Conservation (phyloP, 805 yeast genomes). For the Candida nanaspora region DNA sequence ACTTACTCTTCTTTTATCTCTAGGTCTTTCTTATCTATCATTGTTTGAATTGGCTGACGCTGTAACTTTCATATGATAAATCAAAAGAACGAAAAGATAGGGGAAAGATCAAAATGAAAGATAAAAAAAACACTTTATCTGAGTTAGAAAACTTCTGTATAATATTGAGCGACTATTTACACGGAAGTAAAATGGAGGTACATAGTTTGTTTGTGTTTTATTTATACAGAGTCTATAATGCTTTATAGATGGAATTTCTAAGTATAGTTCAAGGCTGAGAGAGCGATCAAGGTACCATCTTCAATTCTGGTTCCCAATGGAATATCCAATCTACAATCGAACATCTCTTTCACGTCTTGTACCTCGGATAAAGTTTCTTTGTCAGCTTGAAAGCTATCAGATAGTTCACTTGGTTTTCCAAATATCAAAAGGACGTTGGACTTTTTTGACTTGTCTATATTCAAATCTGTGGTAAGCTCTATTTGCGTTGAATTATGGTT, state of each 20-base stretch:
- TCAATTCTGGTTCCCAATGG: slow-evolving; percentile 58
- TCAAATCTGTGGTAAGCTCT: slow-evolving; percentile 1
- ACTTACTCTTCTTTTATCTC: slow-evolving; percentile 5
- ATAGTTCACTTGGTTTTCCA: slow-evolving; percentile 56
- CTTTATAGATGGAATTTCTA: too few species aligned
- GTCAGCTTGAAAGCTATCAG: slow-evolving; percentile 45
- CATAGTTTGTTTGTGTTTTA: too few species aligned
- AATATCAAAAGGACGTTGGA: slow-evolving; percentile 44
- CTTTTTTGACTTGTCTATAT: slow-evolving; percentile 6
- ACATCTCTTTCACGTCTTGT: slow-evolving; percentile 50
- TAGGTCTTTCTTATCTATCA: background rate
- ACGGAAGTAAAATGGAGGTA: too few species aligned
- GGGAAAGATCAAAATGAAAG: background rate
- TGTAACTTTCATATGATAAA: too few species aligned
- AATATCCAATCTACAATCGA: slow-evolving; percentile 53
- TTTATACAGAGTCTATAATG: too few species aligned
- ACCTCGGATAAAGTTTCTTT: slow-evolving; percentile 44
- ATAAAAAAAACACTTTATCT: background rate
- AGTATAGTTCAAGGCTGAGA: slow-evolving; percentile 27
- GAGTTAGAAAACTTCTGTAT: background rate
- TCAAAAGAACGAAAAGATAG: too few species aligned
- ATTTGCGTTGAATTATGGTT: slow-evolving; percentile 20
- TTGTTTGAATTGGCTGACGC: too few species aligned
- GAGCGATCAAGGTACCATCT: slow-evolving; percentile 59
- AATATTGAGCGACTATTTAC: too few species aligned